Base-by-base conservation (phyloP, 192 early-diverging fungal species). In the Dimargaris cristalligena region DNA sequence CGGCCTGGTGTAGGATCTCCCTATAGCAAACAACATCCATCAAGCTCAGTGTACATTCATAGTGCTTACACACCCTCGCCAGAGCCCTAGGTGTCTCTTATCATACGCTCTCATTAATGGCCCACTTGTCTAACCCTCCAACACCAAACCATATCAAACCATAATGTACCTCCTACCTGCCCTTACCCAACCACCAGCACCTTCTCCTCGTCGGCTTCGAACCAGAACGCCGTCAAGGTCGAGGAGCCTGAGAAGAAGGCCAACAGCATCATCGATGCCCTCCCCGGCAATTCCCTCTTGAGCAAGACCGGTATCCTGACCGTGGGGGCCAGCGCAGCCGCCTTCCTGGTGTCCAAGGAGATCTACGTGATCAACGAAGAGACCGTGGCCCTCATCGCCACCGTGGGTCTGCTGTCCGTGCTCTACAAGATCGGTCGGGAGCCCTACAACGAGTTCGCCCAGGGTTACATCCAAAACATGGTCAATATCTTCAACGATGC, bases 281-380 rank as follows among this genome's bases (percentile, higher is more conserved):
- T 95, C 63, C 94, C 94, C 55, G 94, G 94, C 25, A 82, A 90
- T 63, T 84, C 80, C 59, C 67, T 90, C 41, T 78, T 86, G 60
- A 79, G 87, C 65, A 98, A 98, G 79, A 86, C 94, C 32, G 82
- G 81, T 44, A 89, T 83, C 68, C 78, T 95, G 64, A 87, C 92
- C 48, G 70, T 85, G 25, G 78, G 79, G 55, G 79, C 89, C 45
- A 90, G 89, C 60, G 68, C 89, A 60, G 84, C 91, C 18, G 85
- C 91, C 38, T 89, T 82, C 71, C 71, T 88, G 38, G 83, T 98
- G 66, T 89, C 91, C 59, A 94, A 98, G 85, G 94, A 98, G 76
- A 89, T 98, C 71, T 98, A 94, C 76, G 80, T 95, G 54, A 68
- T 95, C 61, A 94, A 95, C 72, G 89, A 87, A 69, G 92, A 98